Base-by-base conservation (phyloP, 2,329 filamentous ascomycete genomes). In the Fusarium compactum region DNA sequence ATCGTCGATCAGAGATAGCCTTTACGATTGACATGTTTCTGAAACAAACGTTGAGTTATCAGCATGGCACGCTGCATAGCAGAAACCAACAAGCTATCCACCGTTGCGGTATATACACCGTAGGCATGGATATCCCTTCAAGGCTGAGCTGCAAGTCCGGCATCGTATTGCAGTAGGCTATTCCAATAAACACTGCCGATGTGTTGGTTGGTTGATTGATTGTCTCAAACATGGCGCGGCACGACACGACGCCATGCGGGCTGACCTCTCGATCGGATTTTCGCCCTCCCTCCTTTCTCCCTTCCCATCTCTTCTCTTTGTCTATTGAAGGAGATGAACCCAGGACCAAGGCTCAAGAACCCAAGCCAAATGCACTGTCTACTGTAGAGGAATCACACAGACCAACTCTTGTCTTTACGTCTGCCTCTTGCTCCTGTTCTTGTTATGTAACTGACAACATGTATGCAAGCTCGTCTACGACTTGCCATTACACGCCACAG, bases 181-280 rank as follows among this genome's bases (percentile, higher is more conserved):
- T 48, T 53, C 58, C 34, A 38, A 38, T 38, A 38, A 53, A 59
- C 29, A 56, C 25, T 47, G 40, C 43, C 25, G 44, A 64, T 55
- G n/a, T 63, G 51, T 48, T 24, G 55, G 67, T 64, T 70, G 62
- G 58, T 46, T 41, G 58, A 52, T 47, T 38, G 51, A 52, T 47
- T 38, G 51, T 47, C 34, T 64, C 53, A 47, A 29, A 38, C 34
- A 57, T 67, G 57, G 62, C 34, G 44, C 56, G 62, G 66, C 58
- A 59, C 50, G 44, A 54, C 48, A 55, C 58, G 24, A 29, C 27
- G 34, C 44, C 45, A 47, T 29, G 45, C 45, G 34, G 58, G 38
- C 47, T 70, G 48, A 52, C 67, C 62, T 64, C 38, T 63, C 54
- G 47, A 64, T 71, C 63, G 44, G 67, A 58, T 68, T 29, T 52